These are phyloP conservation scores for Dactylonectria estremocensis DNA, from an alignment of 2,329 filamentous ascomycete genomes.

Conservation along the genomic window DNA sequence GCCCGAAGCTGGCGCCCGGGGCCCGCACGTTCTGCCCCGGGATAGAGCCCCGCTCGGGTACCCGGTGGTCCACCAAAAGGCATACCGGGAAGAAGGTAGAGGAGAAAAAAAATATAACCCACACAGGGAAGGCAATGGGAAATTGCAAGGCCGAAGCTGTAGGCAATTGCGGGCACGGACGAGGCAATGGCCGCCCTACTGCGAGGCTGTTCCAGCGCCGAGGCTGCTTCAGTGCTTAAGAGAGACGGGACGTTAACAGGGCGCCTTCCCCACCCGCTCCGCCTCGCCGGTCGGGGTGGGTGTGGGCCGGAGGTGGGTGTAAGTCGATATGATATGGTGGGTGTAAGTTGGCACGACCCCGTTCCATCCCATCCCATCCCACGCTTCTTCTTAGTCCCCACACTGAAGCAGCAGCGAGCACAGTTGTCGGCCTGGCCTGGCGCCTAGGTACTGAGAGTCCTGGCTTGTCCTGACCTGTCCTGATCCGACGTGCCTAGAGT, in stretches of 20 bases:
- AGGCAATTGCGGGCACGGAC: constrained; percentile 3
- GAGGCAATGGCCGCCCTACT: not conserved
- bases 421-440: not conserved
- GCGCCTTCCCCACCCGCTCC: constrained; percentile 3
- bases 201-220: constrained; percentile 3
- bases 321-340: not conserved
- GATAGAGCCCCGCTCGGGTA: not conserved
- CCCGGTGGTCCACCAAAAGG: not conserved
- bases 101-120: not conserved
- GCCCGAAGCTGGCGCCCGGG: not conserved
- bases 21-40: not conserved
- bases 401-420: not conserved
- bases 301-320: not conserved
- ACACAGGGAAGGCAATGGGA: not conserved
- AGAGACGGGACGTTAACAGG: not conserved
- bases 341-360: constrained; percentile 6
- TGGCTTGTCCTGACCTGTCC: not conserved
- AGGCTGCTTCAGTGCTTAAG: too few relatives aligned
- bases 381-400: not conserved
- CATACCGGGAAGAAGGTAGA: not conserved
- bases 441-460: not conserved
- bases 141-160: too few relatives aligned
- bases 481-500: not conserved
- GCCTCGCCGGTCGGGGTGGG: not conserved
- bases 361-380: not conserved